Percentiles rank a stretch among this genome's conserved stretches.
Evolutionary conservation across 805 yeast species (phyloP).

Genomic region (Cyberlindnera maritima): DNA sequence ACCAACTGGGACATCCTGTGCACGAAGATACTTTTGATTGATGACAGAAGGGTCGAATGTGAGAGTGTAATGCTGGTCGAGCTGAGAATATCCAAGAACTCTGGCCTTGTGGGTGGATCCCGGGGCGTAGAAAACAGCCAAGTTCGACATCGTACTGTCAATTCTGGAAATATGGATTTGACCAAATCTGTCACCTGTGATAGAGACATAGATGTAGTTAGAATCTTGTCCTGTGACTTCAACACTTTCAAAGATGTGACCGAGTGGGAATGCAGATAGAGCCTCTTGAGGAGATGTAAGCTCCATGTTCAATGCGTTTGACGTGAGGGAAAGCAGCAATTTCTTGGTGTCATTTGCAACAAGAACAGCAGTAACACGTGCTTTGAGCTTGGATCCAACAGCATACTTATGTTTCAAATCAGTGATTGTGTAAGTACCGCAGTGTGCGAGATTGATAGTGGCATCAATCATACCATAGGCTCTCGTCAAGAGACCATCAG

Average conservation of each 20-base stretch:
- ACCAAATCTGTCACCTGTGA: slow-evolving; percentile 59
- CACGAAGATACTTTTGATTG: slow-evolving; percentile 60
- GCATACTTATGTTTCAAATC: slow-evolving; percentile 59
- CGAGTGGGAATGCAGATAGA: slow-evolving; percentile 71
- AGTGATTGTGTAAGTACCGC: slow-evolving; percentile 43
- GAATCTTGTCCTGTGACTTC: slow-evolving; percentile 59
- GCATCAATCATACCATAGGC: slow-evolving; percentile 75
- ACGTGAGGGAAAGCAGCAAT: slow-evolving; percentile 60
- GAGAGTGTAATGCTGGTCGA: slow-evolving; percentile 66
- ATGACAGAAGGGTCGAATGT: slow-evolving; percentile 68
- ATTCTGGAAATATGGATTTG: slow-evolving; percentile 77
- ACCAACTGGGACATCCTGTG: slow-evolving; percentile 77
- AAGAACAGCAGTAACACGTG: slow-evolving; percentile 66
- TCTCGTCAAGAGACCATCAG: slow-evolving; percentile 67
- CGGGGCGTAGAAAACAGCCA: slow-evolving; percentile 46
- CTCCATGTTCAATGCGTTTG: slow-evolving; percentile 42
- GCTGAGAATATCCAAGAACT: slow-evolving; percentile 62
- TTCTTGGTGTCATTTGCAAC: slow-evolving; percentile 52
- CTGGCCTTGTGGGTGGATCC: slow-evolving; percentile 77
- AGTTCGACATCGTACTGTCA: slow-evolving; percentile 41
- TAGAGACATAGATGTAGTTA: slow-evolving; percentile 51
- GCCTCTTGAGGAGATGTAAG: slow-evolving; percentile 22
- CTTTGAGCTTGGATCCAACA: slow-evolving; percentile 64
- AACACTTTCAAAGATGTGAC: slow-evolving; percentile 59
- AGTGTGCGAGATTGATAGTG: slow-evolving; percentile 65